Evolutionary conservation across 108 stramenopile genomes (phyloP).

Genomic region (Skeletonema potamos): DNA sequence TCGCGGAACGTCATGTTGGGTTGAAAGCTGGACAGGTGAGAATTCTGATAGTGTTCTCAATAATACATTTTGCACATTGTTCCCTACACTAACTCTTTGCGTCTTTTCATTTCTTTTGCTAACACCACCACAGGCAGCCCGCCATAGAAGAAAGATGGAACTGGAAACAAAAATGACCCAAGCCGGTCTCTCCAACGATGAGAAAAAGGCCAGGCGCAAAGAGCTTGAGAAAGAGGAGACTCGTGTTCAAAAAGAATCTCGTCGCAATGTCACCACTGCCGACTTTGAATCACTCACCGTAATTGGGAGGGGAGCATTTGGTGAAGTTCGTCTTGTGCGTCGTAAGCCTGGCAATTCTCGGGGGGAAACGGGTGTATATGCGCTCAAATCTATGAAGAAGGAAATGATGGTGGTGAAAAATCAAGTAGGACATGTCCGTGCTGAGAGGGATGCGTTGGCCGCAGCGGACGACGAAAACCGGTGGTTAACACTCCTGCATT

Average conservation of each 20-base stretch:
- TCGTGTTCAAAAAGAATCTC: constrained; percentile 73
- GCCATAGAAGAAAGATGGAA: constrained; percentile 77
- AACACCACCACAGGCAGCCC: constrained; percentile 54
- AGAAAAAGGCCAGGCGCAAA: constrained; percentile 72
- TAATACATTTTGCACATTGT: neutral
- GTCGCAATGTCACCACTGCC: constrained; percentile 70
- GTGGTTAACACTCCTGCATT: constrained; percentile 96
- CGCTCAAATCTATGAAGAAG: constrained; percentile 99
- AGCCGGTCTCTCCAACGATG: constrained; percentile 77
- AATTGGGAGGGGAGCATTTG: constrained; percentile 96
- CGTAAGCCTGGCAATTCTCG: constrained; percentile 60
- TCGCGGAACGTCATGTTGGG: constrained; percentile 78
- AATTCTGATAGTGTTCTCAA: neutral
- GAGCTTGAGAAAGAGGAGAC: constrained; percentile 84
- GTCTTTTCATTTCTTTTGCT: neutral
- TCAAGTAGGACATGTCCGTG: constrained; percentile 97
- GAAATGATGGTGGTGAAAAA: constrained; percentile 99
- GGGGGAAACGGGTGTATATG: constrained; percentile 74
- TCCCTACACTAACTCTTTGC: neutral
- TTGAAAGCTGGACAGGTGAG: constrained; percentile 78
- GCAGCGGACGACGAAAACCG: constrained; percentile 87
- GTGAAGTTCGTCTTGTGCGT: constrained; percentile 94
- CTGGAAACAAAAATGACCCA: constrained; percentile 80
- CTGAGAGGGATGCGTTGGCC: constrained; percentile 96
- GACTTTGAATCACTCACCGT: constrained; percentile 94